These are phyloP conservation scores for Macaranga tanarius DNA, from an alignment of 441 rosid species.

Conservation along the genomic window DNA sequence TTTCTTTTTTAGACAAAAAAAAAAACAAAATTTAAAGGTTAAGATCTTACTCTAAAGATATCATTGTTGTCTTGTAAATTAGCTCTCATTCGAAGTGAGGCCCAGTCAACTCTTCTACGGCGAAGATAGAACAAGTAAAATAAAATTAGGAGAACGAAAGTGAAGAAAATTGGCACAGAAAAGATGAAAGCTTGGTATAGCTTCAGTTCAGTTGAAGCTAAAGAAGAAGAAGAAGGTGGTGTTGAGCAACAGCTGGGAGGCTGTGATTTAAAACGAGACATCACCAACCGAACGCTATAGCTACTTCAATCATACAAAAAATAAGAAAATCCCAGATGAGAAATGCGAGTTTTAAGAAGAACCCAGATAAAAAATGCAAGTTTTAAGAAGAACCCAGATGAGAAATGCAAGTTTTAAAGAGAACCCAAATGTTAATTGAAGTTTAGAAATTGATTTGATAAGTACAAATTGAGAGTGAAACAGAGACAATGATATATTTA, in stretches of 20 bases:
- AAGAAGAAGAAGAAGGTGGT: conserved; percentile 27
- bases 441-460: background rate
- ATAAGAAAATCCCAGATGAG: background rate
- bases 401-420: background rate
- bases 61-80: conserved; percentile 29
- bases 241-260: conserved; percentile 30
- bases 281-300: conserved; percentile 12
- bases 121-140: conserved; percentile 81
- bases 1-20: background rate
- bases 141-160: conserved; percentile 63
- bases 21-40: background rate
- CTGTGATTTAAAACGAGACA: conserved; percentile 42
- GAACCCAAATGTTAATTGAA: conserved; percentile 15
- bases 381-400: too few relatives aligned
- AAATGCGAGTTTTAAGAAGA: background rate
- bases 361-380: background rate
- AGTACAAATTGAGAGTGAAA: background rate
- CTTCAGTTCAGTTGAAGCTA: conserved; percentile 56
- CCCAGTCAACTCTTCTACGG: conserved; percentile 62
- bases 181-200: conserved; percentile 75
- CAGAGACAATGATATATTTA: background rate
- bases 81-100: conserved; percentile 59
- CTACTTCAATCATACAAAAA: background rate
- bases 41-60: conserved; percentile 35
- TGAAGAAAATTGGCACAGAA: conserved; percentile 73